These are phyloP conservation scores for Komagataella phaffii DNA, from an alignment of 805 yeast genomes.

Conservation along the genomic window DNA sequence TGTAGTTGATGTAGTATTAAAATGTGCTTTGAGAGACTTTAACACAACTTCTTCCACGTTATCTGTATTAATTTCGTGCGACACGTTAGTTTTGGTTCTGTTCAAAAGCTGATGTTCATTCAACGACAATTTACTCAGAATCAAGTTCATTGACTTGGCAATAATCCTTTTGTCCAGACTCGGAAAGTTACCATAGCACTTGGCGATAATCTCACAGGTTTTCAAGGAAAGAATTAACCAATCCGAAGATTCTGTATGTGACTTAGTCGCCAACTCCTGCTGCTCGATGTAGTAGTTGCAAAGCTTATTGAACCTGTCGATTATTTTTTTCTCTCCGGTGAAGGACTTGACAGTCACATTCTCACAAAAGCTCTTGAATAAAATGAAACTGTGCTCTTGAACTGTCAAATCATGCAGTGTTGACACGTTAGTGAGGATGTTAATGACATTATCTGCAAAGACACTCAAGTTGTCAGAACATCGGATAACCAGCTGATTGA, in stretches of 20 bases:
- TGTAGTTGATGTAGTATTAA: slow-evolving; percentile 46
- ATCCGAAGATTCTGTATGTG: slow-evolving; percentile 20
- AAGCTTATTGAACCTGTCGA: slow-evolving; percentile 23
- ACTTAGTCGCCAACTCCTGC: slow-evolving; percentile 9
- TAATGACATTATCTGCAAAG: slow-evolving; percentile 57
- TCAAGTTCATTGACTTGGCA: slow-evolving; percentile 20
- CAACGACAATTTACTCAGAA: slow-evolving; percentile 6
- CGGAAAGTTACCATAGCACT: slow-evolving; percentile 22
- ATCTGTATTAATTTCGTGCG: slow-evolving; percentile 3
- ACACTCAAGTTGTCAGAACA: slow-evolving; percentile 79
- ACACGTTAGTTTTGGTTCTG: not conserved
- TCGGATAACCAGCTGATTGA: slow-evolving; percentile 53
- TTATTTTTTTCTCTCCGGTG: slow-evolving; percentile 30
- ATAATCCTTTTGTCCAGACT: slow-evolving; percentile 18
- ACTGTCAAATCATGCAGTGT: slow-evolving; percentile 47
- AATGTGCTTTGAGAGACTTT: slow-evolving; percentile 40
- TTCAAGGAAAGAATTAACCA: slow-evolving; percentile 31
- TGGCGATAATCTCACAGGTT: slow-evolving; percentile 24
- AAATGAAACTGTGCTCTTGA: slow-evolving; percentile 34
- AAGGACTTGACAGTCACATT: slow-evolving; percentile 24
- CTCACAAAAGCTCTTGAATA: slow-evolving; percentile 28
- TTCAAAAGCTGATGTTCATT: slow-evolving; percentile 16
- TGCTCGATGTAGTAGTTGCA: slow-evolving; percentile 8
- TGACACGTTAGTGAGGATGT: slow-evolving; percentile 40
- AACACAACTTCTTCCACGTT: slow-evolving; percentile 8